phyloP scores from a whole-genome alignment of 768 basidiomycete species.

The Dioszegia aurantiaca region DNA sequence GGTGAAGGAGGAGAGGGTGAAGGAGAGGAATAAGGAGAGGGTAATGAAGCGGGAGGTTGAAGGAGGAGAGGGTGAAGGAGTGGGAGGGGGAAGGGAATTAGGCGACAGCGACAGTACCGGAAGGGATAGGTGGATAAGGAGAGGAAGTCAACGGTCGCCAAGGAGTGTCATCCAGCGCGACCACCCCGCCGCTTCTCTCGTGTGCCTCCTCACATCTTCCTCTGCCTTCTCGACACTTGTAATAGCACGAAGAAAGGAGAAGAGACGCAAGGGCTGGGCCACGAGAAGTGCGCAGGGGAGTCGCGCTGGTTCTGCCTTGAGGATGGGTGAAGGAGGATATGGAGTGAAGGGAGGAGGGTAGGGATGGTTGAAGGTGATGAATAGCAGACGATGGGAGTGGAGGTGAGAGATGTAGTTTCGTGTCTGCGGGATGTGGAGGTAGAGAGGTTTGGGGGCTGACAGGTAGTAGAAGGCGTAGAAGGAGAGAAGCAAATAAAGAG shows the following conservation, averaged over 20 bases:
- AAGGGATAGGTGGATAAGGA: background rate
- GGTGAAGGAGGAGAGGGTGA: too few relatives aligned
- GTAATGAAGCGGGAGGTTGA: too few relatives aligned
- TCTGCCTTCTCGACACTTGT: too few relatives aligned
- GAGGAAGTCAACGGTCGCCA: background rate
- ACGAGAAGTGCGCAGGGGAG: conserved; percentile 18
- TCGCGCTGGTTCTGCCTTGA: conserved; percentile 12
- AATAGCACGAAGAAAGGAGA: background rate
- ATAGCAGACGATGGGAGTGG: too few relatives aligned
- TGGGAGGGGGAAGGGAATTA: too few relatives aligned
- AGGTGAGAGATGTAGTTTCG: too few relatives aligned
- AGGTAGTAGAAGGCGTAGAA: too few relatives aligned
- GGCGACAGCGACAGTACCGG: too few relatives aligned
- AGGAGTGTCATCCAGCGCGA: conserved; percentile 13
- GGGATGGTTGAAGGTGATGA: background rate
- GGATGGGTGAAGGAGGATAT: background rate
- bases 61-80: too few relatives aligned
- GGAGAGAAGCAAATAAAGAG: background rate
- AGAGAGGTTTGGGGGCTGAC: too few relatives aligned
- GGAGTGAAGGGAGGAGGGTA: background rate
- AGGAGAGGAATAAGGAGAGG: too few relatives aligned
- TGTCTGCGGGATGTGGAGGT: too few relatives aligned
- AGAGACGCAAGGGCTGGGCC: background rate
- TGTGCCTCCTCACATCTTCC: conserved; percentile 3
- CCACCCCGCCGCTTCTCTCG: conserved; percentile 26